Base-by-base conservation (phyloP, 2,329 filamentous ascomycete species). In the Epichloe typhina region DNA sequence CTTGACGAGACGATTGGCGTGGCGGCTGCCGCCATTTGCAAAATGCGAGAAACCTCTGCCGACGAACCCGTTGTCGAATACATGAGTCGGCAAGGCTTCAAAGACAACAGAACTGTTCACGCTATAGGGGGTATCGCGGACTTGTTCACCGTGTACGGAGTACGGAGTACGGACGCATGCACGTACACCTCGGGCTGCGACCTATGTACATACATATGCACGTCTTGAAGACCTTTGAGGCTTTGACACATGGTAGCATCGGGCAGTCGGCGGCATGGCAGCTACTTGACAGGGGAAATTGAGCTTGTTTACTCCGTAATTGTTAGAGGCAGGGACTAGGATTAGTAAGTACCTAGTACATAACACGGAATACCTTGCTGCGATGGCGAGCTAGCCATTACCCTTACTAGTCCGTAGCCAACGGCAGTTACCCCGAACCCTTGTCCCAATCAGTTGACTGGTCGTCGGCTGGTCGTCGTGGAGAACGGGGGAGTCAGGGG, bases 361-460 rank as follows among this genome's bases (percentile, higher is more conserved):
- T 31, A 3, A 26, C 3, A 8, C 26, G 26, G 26, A 26, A 7
- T 26, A 26, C 26, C 26, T 26, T 8, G 26, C 26, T 31, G 26
- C 26, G 26, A 31, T 31, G 4, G 26, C 3, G 8, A 4, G 26
- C 26, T 1, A 11, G 26, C 26, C 19, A 3, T 19, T 26, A 26
- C 26, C 7, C 23, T 13, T 33, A 50, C 46, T 19, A 23, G 23
- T 26, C 23, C 23, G 23, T 26, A 31, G 15, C 17, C 19, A 11
- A n/a, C 49, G 46, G 46, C 50, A 52, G 51, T 40, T 53, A 40
- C 41, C n/a, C 50, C 45, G 48, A 46, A n/a, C 48, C 48, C 51
- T 49, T 53, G 53, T 53, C 45, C 46, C 23, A 49, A 49, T 52
- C 43, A 43, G 19, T 49, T 35, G 40, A 19, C 19, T 19, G 19